Conservation (phyloP, 371 early-diverging fungal species). For the Haplosporangium sp. region DNA sequence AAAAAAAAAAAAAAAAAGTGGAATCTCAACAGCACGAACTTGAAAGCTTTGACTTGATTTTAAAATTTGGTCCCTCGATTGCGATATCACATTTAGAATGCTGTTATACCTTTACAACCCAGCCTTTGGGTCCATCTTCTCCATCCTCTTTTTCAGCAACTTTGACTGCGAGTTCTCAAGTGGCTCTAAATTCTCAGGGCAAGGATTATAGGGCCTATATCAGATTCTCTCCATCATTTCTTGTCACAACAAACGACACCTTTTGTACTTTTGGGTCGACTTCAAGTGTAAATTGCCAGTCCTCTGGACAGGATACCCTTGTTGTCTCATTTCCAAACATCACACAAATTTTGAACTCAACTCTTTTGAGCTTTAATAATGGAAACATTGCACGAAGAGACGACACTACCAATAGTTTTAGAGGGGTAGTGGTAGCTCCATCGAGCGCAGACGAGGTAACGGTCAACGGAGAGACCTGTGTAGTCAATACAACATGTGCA, state of each 20-base stretch:
- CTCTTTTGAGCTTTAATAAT: neutral
- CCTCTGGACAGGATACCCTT: neutral
- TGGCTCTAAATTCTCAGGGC: neutral
- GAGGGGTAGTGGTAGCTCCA: neutral
- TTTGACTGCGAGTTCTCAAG: neutral
- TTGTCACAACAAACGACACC: slow-evolving; percentile 4
- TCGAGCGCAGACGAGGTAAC: slow-evolving; percentile 1
- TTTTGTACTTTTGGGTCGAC: slow-evolving; percentile 4
- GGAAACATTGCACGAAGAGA: neutral
- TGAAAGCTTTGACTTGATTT: no score
- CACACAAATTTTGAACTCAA: neutral
- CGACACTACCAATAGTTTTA: neutral
- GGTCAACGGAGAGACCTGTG: slow-evolving; percentile 24
- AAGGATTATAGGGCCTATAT: slow-evolving; percentile 6
- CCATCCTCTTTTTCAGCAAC: slow-evolving; percentile 12
- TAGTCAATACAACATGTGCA: neutral
- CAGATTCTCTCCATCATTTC: slow-evolving; percentile 12
- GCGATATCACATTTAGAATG: slow-evolving; percentile 6
- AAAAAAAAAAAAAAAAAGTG: no score
- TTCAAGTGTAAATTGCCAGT: slow-evolving; percentile 6
- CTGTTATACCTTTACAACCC: slow-evolving; percentile 11
- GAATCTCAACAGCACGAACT: no score
- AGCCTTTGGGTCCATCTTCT: neutral
- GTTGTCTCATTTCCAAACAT: slow-evolving; percentile 14
- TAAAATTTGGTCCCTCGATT: neutral